Percentiles rank a stretch among this genome's conserved stretches.
Conservation (phyloP, 2,329 filamentous ascomycete genomes). For the Eutypa lata region DNA sequence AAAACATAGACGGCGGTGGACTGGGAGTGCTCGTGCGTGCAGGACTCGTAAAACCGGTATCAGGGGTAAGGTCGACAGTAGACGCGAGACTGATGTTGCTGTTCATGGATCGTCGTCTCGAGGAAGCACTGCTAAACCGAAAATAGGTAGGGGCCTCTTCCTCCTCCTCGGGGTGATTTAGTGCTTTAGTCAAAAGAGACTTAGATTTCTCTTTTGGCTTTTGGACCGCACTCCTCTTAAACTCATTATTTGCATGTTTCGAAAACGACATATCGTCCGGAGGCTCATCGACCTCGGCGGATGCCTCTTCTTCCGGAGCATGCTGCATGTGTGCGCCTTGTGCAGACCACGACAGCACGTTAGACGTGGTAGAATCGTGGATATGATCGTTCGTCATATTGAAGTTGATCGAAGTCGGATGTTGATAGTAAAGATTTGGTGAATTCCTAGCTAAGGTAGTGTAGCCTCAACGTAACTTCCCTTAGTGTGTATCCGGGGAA, state of each 20-base stretch:
- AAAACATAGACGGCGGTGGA: constrained; percentile 68
- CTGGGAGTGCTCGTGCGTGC: constrained; percentile 86
- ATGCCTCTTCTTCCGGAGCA: constrained; percentile 56
- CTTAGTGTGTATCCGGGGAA: not conserved
- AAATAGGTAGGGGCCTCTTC: constrained; percentile 42
- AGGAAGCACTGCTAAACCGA: constrained; percentile 33
- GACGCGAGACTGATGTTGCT: constrained; percentile 80
- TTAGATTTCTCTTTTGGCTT: constrained; percentile 58
- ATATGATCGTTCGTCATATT: constrained; percentile 35
- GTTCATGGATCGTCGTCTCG: constrained; percentile 63
- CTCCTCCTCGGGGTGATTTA: constrained; percentile 65
- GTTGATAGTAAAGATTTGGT: not conserved
- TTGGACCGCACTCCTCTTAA: constrained; percentile 45
- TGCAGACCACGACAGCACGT: constrained; percentile 44
- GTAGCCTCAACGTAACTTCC: not conserved
- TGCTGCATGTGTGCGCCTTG: constrained; percentile 41
- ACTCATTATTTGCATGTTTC: constrained; percentile 33
- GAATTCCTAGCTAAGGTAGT: not conserved
- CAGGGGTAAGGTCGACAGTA: constrained; percentile 90
- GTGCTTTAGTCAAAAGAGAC: constrained; percentile 83
- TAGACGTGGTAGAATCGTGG: constrained; percentile 36
- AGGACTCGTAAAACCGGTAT: constrained; percentile 85
- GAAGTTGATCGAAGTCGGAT: constrained; percentile 1
- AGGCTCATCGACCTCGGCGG: constrained; percentile 82
- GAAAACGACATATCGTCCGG: constrained; percentile 56